These are phyloP conservation scores for Arthrobotrys conoides DNA, from an alignment of 2,329 filamentous ascomycete genomes.

Conservation along the genomic window DNA sequence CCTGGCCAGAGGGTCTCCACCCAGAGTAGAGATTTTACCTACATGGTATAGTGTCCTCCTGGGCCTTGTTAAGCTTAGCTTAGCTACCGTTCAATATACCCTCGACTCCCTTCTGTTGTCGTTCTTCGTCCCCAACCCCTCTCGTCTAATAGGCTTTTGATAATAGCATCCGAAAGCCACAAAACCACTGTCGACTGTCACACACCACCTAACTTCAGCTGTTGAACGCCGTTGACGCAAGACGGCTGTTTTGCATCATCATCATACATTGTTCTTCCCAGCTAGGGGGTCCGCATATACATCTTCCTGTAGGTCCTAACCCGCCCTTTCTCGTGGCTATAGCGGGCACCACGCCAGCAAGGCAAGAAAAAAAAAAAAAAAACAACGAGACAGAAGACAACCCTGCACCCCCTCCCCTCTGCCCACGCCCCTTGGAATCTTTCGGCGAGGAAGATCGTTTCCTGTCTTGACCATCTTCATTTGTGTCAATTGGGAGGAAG, in stretches of 20 bases:
- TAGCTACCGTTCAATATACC: conserved; percentile 41
- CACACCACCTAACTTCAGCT: conserved; percentile 56
- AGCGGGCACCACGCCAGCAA: conserved; percentile 26
- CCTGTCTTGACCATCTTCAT: conserved; percentile 35
- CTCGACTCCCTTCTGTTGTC: conserved; percentile 33
- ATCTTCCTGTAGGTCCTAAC: conserved; percentile 43
- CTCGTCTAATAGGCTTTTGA: conserved; percentile 60
- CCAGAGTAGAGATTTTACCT: conserved; percentile 33
- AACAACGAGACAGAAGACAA: conserved; percentile 27
- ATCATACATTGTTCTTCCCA: conserved; percentile 49
- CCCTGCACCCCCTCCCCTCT: conserved; percentile 43
- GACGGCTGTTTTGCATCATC: conserved; percentile 60
- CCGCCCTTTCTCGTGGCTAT: conserved; percentile 47
- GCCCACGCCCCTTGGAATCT: conserved; percentile 52
- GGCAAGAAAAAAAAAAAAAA: conserved; percentile 36
- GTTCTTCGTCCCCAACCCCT: conserved; percentile 49
- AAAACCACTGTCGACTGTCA: conserved; percentile 53
- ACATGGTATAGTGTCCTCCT: conserved; percentile 50
- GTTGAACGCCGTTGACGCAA: conserved; percentile 59
- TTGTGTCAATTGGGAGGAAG: conserved; percentile 28
- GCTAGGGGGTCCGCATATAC: conserved; percentile 31
- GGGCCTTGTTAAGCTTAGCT: conserved; percentile 45
- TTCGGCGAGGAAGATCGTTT: conserved; percentile 58
- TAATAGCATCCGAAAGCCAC: conserved; percentile 56
- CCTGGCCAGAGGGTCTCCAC: conserved; percentile 33